Evolutionary conservation across 768 basidiomycete genomes (phyloP), one percentile per base, ranked within the genome.

Genomic region (Cystofilobasidium ferigula): DNA sequence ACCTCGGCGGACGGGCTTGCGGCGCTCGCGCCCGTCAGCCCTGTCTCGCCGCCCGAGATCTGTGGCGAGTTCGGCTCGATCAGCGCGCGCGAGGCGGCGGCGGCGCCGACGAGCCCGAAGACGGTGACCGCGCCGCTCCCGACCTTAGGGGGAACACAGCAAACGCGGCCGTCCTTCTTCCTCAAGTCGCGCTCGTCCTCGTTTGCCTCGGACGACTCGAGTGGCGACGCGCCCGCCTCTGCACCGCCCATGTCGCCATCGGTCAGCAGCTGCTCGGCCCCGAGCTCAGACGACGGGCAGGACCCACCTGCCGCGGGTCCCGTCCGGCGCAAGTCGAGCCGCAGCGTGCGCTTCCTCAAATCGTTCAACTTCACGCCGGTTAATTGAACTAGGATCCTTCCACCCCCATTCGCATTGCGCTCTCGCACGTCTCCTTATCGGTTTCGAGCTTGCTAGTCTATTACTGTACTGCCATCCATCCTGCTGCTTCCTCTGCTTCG

Each of bases 41-140:
- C 58, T 14, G 57, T 66, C 22, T 66, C 64, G 28, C 64, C 64
- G 32, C 42, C 61, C 38, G n/a, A 66, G 26, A 20, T 66, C n/a
- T 58, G 45, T 51, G 59, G 47, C 24, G 47, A 58, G 36, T 58
- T 58, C 28, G 57, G 57, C 2, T 34, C 40, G 14, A 58, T 58
- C 24, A n/a, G 35, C 4, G 36, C 54, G 3, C 30, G 22, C 32
- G 54, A 36, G 8, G 3, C 26, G 35, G 57, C 57, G 8, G 18
- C 22, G 26, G 18, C 18, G 2, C 3, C 28, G 38, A 6, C 18
- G 13, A 35, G 24, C 6, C 35, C 22, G 1, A 35, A 3, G 14
- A 6, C 18, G 12, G 24, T 22, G 10, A 14, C 1, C 40, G 24
- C 1, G 10, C 13, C 24, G 28, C 57, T 3, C 35, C 10, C 51